These are phyloP conservation scores for Wickerhamomyces queroliae DNA, from an alignment of 805 yeast genomes.

Conservation along the genomic window DNA sequence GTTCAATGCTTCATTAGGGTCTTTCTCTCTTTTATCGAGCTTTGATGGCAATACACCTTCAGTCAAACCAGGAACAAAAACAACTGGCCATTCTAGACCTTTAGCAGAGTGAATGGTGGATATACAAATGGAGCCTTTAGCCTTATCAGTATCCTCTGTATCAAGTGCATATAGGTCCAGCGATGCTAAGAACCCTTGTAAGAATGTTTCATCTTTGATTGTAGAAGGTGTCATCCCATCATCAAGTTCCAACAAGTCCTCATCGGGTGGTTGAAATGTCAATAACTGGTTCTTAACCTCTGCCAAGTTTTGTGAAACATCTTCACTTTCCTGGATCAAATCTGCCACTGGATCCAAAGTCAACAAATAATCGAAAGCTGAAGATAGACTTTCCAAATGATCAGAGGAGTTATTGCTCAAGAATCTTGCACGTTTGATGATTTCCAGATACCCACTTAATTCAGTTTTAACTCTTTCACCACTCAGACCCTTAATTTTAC, in stretches of 20 bases:
- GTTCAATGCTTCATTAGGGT: slow-evolving; percentile 31
- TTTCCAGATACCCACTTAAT: neutral
- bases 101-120: slow-evolving; percentile 91
- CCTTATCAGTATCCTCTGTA: slow-evolving; percentile 16
- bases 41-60: slow-evolving; percentile 63
- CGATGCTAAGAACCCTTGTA: slow-evolving; percentile 30
- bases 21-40: slow-evolving; percentile 31
- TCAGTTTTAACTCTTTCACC: neutral
- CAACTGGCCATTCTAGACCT: slow-evolving; percentile 95
- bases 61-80: slow-evolving; percentile 68
- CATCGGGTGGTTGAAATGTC: slow-evolving; percentile 30
- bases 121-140: slow-evolving; percentile 36
- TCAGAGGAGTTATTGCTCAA: neutral
- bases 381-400: slow-evolving; percentile 2
- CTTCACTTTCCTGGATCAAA: slow-evolving; percentile 20
- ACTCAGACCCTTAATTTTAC: neutral
- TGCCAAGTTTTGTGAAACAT: slow-evolving; percentile 28
- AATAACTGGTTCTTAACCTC: slow-evolving; percentile 34
- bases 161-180: slow-evolving; percentile 28
- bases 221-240: slow-evolving; percentile 4
- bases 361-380: slow-evolving; percentile 11
- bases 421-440: neutral
- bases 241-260: slow-evolving; percentile 2
- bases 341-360: slow-evolving; percentile 1
- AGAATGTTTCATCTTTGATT: slow-evolving; percentile 11